Evolutionary conservation across 805 yeast species (phyloP), one percentile per base, ranked within the genome.

Genomic region (Candida ovalis): DNA sequence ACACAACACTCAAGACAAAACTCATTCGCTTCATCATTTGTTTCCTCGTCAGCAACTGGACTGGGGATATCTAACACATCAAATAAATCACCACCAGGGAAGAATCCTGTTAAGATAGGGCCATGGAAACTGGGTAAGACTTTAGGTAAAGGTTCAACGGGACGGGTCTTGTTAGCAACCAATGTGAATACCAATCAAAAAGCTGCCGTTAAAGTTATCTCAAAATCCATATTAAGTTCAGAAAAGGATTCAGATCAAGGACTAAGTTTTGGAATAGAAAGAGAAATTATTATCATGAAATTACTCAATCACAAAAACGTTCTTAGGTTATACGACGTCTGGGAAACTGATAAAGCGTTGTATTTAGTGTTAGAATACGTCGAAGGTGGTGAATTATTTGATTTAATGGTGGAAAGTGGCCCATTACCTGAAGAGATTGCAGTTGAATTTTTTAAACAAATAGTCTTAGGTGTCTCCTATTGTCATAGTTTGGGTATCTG

Each of bases 81-180:
- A 40, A 43, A 48, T 18, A 49, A 51, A 24, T 42, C 62, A 25
- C 40, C 57, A 21, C 53, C 55, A 27, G 50, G 68, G 44, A 59
- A 55, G 38, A 62, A 62, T 48, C 82, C 82, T 19, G 73, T 73
- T 37, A 63, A 64, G 48, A 60, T 94, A 40, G 99, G 99, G 2
- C 97, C 99, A 1, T 94, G 99, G 99, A 87, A 89, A 63, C 73
- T 94, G 33, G 98, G 98, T 25, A 78, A 92, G 56, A 94, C 99
- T 2, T 72, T 94, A 44, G 99, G 99, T 22, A 77, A 95, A 50
- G 99, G 99, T n/a, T 86, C 96, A 13, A 88, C 97, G 1, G 98
- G 99, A 22, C 78, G 97, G 52, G 99, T 94, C 17, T 74, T 96
- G 50, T 75, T 94, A 47, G 98, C 99, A 15, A 85, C 89, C 57